phyloP scores from a whole-genome alignment of 129 eudicot genomes.

The Flaveria trinervia region DNA sequence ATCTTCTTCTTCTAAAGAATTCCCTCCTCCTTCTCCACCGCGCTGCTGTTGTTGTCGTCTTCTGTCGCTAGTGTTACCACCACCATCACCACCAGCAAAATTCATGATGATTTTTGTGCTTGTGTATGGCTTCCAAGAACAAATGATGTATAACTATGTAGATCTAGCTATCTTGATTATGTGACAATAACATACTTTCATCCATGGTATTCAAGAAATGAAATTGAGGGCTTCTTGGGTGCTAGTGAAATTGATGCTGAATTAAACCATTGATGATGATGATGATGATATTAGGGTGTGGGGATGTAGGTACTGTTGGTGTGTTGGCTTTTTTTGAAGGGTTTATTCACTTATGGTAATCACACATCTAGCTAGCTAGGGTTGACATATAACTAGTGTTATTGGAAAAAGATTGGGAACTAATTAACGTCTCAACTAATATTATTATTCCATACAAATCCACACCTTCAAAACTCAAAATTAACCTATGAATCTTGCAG shows the following conservation, averaged over 20 bases:
- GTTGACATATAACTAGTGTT: slow-evolving; percentile 41
- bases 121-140: not conserved
- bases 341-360: slow-evolving; percentile 42
- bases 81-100: slow-evolving; percentile 40
- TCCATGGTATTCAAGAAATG: slow-evolving; percentile 29
- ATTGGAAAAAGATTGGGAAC: slow-evolving; percentile 48
- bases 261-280: slow-evolving; percentile 5
- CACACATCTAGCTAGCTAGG: slow-evolving; percentile 44
- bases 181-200: slow-evolving; percentile 1
- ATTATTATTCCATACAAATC: too few species aligned
- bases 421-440: slow-evolving; percentile 35
- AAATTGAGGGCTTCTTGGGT: slow-evolving; percentile 31
- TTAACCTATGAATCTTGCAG: slow-evolving; percentile 9
- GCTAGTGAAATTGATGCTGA: slow-evolving; percentile 23
- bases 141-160: slow-evolving; percentile 7
- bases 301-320: slow-evolving; percentile 43
- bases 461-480: slow-evolving; percentile 6
- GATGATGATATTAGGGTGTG: slow-evolving; percentile 32
- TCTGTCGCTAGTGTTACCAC: slow-evolving; percentile 19
- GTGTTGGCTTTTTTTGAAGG: slow-evolving; percentile 48
- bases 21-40: not conserved
- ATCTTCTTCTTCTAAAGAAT: slow-evolving; percentile 31
- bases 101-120: slow-evolving; percentile 40
- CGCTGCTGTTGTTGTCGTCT: slow-evolving; percentile 28
- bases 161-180: slow-evolving; percentile 16